phyloP scores from a whole-genome alignment of 192 early-diverging fungal species.

The Gamsiella multidivaricata region DNA sequence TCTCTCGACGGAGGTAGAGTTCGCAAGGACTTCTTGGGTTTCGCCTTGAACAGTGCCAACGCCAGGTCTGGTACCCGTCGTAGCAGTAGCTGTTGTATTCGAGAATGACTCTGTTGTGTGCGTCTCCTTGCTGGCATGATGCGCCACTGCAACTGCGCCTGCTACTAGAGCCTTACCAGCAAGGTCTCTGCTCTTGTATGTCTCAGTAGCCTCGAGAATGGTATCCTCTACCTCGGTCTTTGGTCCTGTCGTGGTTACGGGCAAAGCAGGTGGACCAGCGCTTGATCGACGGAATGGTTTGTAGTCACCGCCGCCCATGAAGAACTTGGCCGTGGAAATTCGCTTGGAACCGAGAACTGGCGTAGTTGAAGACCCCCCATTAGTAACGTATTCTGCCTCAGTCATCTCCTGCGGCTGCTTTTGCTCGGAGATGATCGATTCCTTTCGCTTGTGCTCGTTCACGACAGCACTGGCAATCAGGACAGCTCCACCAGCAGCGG shows the following conservation, averaged over 20 bases:
- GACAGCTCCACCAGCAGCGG: slow-evolving; percentile 7
- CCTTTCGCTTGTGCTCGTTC: slow-evolving; percentile 20
- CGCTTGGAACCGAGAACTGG: slow-evolving; percentile 8
- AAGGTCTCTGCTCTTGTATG: slow-evolving; percentile 7
- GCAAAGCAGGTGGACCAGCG: slow-evolving; percentile 1
- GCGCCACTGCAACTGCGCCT: not conserved
- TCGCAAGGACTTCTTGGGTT: slow-evolving; percentile 7
- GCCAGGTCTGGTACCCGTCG: not conserved
- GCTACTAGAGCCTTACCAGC: not conserved
- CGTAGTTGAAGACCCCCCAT: slow-evolving; percentile 2
- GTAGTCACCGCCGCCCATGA: slow-evolving; percentile 38
- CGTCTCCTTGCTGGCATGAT: not conserved
- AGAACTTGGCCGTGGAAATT: slow-evolving; percentile 40
- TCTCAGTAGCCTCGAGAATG: not conserved
- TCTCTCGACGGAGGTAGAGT: not conserved
- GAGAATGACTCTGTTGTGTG: not conserved
- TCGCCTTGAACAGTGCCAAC: not conserved
- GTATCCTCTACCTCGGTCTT: slow-evolving; percentile 7
- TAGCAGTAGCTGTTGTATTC: not conserved
- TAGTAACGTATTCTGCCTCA: slow-evolving; percentile 2
- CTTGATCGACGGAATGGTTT: slow-evolving; percentile 15
- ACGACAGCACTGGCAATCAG: slow-evolving; percentile 12
- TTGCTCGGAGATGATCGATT: too few relatives aligned
- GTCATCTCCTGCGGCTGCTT: not conserved
- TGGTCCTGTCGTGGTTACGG: not conserved